Base-by-base conservation (phyloP, 1,284 basidiomycete genomes). In the Leccinum griseonigrum region DNA sequence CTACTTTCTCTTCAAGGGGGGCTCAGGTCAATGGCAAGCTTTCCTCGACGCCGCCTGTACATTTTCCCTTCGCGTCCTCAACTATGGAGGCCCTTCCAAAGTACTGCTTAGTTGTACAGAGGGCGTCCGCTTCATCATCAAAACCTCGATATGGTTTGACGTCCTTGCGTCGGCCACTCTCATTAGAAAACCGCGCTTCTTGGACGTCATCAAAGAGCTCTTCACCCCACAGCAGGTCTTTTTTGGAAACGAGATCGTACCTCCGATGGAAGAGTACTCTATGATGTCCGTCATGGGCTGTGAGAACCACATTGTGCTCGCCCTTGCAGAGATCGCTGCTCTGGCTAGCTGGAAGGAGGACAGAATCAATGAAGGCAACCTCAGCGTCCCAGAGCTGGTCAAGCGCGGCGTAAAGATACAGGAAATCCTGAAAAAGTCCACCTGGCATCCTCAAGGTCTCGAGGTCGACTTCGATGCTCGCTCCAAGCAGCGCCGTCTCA, bases 201-300 rank as follows among this genome's bases (percentile, higher is more conserved):
- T 89, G 29, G 56, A 72, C 1, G 77, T 81, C 36, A 88, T 91
- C 68, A 78, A 82, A 36, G 72, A 75, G 13, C 76, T 93, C 51
- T 91, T 87, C 71, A 72, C 71, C 50, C 75, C 77, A 60, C 76
- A 82, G 58, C 70, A 75, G 51, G 75, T 75, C 58, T 63, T 64
- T 10, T 66, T 73, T 29, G 67, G 70, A 13, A 69, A 61, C 26
- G 65, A 73, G 48, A 71, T 77, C 61, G 69, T 74, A 9, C 2
- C 32, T 10, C 59, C 60, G 2, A 58, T 65, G 54, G 6, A 34
- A 1, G 60, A 80, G 73, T 73, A 86, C 56, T 80, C 85, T 29
- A 92, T 92, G 90, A 80, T 91, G 74, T 79, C 82, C 48, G 83
- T 90, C 9, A 93, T 93, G 91, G 91, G 92, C n/a, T 92, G 90